Base-by-base conservation (phyloP, 495 filamentous ascomycete genomes). In the Xylaria cubensis region DNA sequence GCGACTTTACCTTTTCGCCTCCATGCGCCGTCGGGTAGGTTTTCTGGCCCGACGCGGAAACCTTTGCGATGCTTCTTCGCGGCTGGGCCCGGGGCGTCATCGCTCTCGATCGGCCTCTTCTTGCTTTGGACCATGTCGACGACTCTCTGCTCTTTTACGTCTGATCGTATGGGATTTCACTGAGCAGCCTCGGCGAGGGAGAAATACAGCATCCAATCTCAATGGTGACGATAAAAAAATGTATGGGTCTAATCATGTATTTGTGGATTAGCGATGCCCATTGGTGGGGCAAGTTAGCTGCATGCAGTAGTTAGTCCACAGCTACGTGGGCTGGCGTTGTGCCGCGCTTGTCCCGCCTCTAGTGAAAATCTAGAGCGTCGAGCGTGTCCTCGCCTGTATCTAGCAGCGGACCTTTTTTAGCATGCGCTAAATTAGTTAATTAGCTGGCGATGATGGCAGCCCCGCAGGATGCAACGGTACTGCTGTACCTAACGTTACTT, bases 11-110 rank as follows among this genome's bases (percentile, higher is more conserved):
- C 89, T 88, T 98, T 98, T 71, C 96, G 93, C 75, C 90, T 89
- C 88, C 97, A 92, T 21, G 92, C 90, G 48, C 96, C 96, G 81
- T 98, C 95, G 32, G 96, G 96, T 21, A 99, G 86, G 79, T 98
- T 97, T 56, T 91, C 94, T 59, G 96, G 96, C 3, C 95, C 96
- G 58, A 98, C 91, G 19, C 88, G 89, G 84, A 89, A 89, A 61
- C 85, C 86, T 44, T 83, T 86, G 65, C 77, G 84, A 73, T 75
- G 79, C 74, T 84, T 89, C 83, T 85, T 87, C 39, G 77, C 74
- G 15, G 77, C 80, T 71, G 81, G 80, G 62, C 73, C 68, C 26
- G 73, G 44, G 39, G 78, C 77, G 50, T 82, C 81, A 63, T 85
- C 86, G 24, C 69, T 68, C 44, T 91, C 91, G 7, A 81, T 84